phyloP scores from a whole-genome alignment of 495 filamentous ascomycete species.

The Hapsidospora chrysogenum region DNA sequence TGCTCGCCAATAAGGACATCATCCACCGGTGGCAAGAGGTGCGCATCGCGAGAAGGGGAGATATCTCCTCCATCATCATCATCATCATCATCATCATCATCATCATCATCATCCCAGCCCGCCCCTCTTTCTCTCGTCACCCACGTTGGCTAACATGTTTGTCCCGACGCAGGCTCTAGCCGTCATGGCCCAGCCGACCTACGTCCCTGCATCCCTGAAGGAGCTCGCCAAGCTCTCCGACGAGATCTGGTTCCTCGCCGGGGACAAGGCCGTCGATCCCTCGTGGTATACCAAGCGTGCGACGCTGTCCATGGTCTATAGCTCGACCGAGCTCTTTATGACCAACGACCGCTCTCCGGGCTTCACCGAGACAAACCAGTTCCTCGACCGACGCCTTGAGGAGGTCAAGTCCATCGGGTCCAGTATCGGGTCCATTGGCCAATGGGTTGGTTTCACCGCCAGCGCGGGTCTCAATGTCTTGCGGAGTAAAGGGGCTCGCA shows the following conservation, averaged over 20 bases:
- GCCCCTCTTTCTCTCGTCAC: not conserved
- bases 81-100: too few species aligned
- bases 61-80: not conserved
- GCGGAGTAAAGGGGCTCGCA: constrained; percentile 44
- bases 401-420: constrained; percentile 44
- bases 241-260: constrained; percentile 75
- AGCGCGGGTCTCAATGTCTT: constrained; percentile 44
- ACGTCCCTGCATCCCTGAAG: constrained; percentile 57
- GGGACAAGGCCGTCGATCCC: constrained; percentile 64
- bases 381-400: constrained; percentile 58
- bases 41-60: constrained; percentile 7
- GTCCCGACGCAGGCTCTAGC: constrained; percentile 51
- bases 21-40: constrained; percentile 75
- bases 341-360: constrained; percentile 58
- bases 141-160: not conserved
- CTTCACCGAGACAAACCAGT: constrained; percentile 58
- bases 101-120: too few species aligned
- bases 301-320: constrained; percentile 63
- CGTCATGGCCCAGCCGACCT: constrained; percentile 63
- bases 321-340: constrained; percentile 80
- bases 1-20: constrained; percentile 54
- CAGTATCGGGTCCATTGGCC: constrained; percentile 39
- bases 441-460: constrained; percentile 68
- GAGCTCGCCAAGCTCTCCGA: constrained; percentile 70
- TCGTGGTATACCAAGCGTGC: constrained; percentile 86